phyloP scores from a whole-genome alignment of 2,329 filamentous ascomycete genomes.

The Colletotrichum melonis region DNA sequence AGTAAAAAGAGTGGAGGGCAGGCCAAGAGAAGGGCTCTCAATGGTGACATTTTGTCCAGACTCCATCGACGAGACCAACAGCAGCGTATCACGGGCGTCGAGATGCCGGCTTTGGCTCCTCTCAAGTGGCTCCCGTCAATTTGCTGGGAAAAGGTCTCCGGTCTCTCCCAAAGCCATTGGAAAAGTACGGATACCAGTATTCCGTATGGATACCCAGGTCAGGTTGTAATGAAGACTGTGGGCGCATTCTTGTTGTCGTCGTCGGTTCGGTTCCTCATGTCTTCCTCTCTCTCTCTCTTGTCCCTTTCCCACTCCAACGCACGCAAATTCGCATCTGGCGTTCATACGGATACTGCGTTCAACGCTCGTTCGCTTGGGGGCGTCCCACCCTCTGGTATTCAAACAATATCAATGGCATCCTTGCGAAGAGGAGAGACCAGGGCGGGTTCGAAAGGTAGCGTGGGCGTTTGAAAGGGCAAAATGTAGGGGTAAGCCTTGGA shows the following conservation, averaged over 20 bases:
- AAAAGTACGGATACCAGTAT: not conserved
- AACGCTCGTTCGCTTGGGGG: constrained; percentile 19
- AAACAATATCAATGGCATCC: constrained; percentile 25
- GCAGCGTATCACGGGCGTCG: not conserved
- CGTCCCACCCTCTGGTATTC: not conserved
- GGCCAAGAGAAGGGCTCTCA: not conserved
- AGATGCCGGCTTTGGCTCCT: not conserved
- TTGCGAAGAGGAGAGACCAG: not conserved
- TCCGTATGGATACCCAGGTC: not conserved
- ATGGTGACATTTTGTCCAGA: not conserved
- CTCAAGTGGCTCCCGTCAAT: not conserved
- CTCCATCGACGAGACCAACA: not conserved
- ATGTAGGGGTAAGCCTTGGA: not conserved
- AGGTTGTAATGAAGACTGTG: not conserved
- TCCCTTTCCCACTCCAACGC: not conserved
- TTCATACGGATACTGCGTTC: too few relatives aligned
- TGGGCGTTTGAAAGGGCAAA: not conserved
- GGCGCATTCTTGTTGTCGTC: not conserved
- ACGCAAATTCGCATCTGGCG: not conserved
- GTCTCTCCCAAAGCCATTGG: not conserved
- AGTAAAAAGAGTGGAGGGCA: constrained; percentile 31
- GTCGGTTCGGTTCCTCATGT: not conserved
- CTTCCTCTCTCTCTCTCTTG: not conserved
- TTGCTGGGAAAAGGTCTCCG: not conserved
- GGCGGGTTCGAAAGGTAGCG: not conserved